Evolutionary conservation across 345 rosid species (phyloP), one percentile per base, ranked within the genome.

Genomic region (Acer campestre): DNA sequence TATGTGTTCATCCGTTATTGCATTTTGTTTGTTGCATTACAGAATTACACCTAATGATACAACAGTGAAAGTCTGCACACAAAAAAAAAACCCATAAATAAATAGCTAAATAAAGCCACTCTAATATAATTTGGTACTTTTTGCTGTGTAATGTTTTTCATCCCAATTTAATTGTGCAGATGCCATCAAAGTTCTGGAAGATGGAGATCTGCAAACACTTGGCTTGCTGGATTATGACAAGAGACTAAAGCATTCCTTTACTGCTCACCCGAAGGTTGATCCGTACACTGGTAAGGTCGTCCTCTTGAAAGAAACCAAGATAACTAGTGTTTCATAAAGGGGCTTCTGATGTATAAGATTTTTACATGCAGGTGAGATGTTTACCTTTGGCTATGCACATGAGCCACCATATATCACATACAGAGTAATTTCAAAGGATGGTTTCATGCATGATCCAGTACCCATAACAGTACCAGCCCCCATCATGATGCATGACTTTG

Each of bases 401-500:
- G 80, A 77, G 14, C 91, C 92, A 8, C 98, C 99, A 22, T 96
- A 92, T 74, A 82, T 96, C 81, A 96, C 99, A 17, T 94, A 92
- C 88, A 88, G 99, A 83, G 97, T 96, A 70, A 86, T 96, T 72
- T 94, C 99, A 20, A 88, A 94, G 87, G 94, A 94, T 74, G 99
- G 98, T 79, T 61, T 94, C 85, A 96, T 96, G 98, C 90, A 90
- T 70, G 97, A 94, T 67, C 98, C 98, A 10, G 93, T 96, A 63
- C 91, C 99, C 56, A 91, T 96, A 82, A 94, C 97, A 63, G 79
- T 94, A 84, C 65, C 98, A 55, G 90, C 84, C 56, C 93, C 99
- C 63, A 84, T 96, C 86, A 88, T 96, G 97, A 96, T 96, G 97
- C 99, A 96, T 76, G 98, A 96, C 87, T 94, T 96, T 83, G 99